phyloP scores from a whole-genome alignment of 768 basidiomycete genomes.

The Tylopilus felleus region DNA sequence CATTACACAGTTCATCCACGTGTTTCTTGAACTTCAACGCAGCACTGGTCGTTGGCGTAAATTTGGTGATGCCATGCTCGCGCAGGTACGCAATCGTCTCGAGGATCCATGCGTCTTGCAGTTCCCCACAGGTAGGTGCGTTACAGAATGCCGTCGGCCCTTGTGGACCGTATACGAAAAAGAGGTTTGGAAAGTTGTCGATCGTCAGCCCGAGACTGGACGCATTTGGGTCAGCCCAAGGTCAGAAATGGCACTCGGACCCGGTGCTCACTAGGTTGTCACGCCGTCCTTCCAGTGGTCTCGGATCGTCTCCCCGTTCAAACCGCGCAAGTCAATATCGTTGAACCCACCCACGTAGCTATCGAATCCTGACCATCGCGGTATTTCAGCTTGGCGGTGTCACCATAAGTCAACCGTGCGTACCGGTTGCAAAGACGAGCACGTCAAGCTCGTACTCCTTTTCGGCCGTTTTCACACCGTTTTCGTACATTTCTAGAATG shows the following conservation, averaged over 20 bases:
- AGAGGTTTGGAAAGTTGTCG: neutral
- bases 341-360: slow-evolving; percentile 4
- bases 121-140: neutral
- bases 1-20: no score
- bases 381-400: no score
- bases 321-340: slow-evolving; percentile 9
- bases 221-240: neutral
- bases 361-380: slow-evolving; percentile 12
- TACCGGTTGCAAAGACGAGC: slow-evolving; percentile 16
- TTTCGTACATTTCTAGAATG: slow-evolving; percentile 9
- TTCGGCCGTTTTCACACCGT: slow-evolving; percentile 7
- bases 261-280: neutral
- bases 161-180: neutral
- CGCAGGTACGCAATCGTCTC: neutral
- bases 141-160: neutral
- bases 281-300: neutral
- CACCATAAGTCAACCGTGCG: neutral
- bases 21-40: neutral
- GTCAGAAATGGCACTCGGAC: neutral
- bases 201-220: neutral
- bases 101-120: neutral
- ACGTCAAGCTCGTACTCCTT: slow-evolving; percentile 11
- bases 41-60: neutral
- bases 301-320: slow-evolving; percentile 1
- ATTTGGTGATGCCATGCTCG: neutral